Evolutionary conservation across 2,329 filamentous ascomycete species (phyloP).

Genomic region (Fusarium algeriense): DNA sequence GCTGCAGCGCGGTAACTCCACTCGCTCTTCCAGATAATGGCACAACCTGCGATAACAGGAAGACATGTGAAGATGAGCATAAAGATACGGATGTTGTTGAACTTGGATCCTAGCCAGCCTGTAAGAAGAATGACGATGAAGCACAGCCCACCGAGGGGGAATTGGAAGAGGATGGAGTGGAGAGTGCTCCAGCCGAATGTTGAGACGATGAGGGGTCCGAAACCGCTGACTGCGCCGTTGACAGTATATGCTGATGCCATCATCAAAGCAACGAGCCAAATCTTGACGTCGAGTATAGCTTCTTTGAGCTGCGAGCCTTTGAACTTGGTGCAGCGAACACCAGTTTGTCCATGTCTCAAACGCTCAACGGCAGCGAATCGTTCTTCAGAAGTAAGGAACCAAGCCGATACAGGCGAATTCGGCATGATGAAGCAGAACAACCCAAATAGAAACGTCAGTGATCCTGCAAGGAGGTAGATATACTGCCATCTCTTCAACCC

Average conservation of each 20-base stretch:
- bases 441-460: constrained; percentile 73
- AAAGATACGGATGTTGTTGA: constrained; percentile 73
- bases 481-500: constrained; percentile 74
- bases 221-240: constrained; percentile 78
- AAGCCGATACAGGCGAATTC: constrained; percentile 73
- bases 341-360: constrained; percentile 71
- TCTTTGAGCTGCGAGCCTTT: constrained; percentile 71
- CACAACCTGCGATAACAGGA: constrained; percentile 80
- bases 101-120: constrained; percentile 71
- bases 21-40: constrained; percentile 77
- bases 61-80: constrained; percentile 76
- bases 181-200: constrained; percentile 76
- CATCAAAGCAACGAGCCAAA: constrained; percentile 74
- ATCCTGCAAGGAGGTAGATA: constrained; percentile 75
- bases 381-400: constrained; percentile 75
- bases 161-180: constrained; percentile 78
- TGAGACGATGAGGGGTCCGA: constrained; percentile 77
- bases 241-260: constrained; percentile 79
- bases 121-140: constrained; percentile 74
- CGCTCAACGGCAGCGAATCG: constrained; percentile 73
- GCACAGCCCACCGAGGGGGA: constrained; percentile 78
- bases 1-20: constrained; percentile 74
- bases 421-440: constrained; percentile 74
- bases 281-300: constrained; percentile 68
- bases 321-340: constrained; percentile 70